Percentiles rank a stretch among this genome's conserved stretches.
These are phyloP conservation scores for Acorus calamus DNA, from an alignment of 106 monocot genomes.

Conservation along the genomic window DNA sequence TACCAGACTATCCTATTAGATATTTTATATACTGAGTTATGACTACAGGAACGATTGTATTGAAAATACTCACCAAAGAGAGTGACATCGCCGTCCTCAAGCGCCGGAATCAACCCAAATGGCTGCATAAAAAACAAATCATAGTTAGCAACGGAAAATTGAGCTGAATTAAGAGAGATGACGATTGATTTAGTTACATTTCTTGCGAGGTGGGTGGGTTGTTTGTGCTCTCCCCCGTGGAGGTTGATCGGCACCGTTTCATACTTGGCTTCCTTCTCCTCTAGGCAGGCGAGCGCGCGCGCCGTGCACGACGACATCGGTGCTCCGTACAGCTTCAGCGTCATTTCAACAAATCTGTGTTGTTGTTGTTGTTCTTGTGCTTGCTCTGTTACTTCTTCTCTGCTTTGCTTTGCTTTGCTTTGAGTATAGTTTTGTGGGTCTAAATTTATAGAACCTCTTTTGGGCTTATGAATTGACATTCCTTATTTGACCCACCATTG, in stretches of 20 bases:
- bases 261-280: constrained; percentile 14
- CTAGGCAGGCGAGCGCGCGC: constrained; percentile 4
- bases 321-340: constrained; percentile 18
- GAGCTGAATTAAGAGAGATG: neutral
- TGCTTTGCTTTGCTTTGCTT: too few relatives aligned
- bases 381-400: neutral
- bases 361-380: too few relatives aligned
- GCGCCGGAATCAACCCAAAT: constrained; percentile 45
- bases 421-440: too few relatives aligned
- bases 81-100: constrained; percentile 35
- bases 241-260: constrained; percentile 12
- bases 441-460: too few relatives aligned
- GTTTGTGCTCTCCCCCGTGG: constrained; percentile 30
- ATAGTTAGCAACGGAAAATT: neutral
- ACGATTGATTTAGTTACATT: constrained; percentile 19
- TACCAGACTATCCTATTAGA: neutral
- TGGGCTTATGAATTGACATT: too few relatives aligned
- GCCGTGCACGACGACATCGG: constrained; percentile 13
- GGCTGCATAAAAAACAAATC: constrained; percentile 17
- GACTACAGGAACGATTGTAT: too few relatives aligned
- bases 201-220: too few relatives aligned
- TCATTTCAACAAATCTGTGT: too few relatives aligned
- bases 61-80: constrained; percentile 25
- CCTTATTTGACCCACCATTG: too few relatives aligned
- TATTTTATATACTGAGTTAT: neutral